Evolutionary conservation across 2,329 filamentous ascomycete genomes (phyloP).

Genomic region (Trichoderma sp.): DNA sequence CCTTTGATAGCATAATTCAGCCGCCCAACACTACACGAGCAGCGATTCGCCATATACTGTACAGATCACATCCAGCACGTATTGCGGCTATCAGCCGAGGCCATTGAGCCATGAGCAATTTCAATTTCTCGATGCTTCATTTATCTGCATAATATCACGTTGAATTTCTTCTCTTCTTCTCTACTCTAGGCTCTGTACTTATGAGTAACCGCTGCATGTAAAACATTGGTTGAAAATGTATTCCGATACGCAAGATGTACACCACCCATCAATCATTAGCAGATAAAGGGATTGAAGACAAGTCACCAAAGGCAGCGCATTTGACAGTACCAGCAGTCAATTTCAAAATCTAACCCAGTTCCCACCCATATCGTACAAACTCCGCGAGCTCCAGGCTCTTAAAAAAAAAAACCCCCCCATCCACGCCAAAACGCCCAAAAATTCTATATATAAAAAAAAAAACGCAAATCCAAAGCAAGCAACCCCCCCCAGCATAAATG

Average conservation of each 20-base stretch:
- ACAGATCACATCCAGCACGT: neutral
- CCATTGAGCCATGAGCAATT: neutral
- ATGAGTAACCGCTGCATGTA: no score
- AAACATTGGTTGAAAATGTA: neutral
- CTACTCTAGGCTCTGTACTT: neutral
- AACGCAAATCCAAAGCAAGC: neutral
- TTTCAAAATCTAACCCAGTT: neutral
- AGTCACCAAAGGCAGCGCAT: neutral
- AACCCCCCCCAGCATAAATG: neutral
- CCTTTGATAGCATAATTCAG: conserved; percentile 1
- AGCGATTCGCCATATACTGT: neutral
- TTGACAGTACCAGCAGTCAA: neutral
- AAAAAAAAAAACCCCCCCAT: neutral
- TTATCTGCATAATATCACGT: no score
- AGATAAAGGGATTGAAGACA: neutral
- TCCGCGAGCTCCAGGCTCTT: conserved; percentile 3
- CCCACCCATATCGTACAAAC: neutral
- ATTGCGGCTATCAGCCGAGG: neutral
- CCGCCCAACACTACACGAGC: neutral
- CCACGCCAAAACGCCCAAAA: neutral
- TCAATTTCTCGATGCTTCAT: no score
- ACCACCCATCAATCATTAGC: neutral
- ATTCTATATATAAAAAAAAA: neutral
- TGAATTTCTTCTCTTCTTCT: neutral
- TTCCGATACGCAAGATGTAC: neutral